A percentile compares a stretch with the other conserved stretches of the same genome.
Evolutionary conservation across 306 rosid genomes (phyloP).

Genomic region (Potentilla sterilis): DNA sequence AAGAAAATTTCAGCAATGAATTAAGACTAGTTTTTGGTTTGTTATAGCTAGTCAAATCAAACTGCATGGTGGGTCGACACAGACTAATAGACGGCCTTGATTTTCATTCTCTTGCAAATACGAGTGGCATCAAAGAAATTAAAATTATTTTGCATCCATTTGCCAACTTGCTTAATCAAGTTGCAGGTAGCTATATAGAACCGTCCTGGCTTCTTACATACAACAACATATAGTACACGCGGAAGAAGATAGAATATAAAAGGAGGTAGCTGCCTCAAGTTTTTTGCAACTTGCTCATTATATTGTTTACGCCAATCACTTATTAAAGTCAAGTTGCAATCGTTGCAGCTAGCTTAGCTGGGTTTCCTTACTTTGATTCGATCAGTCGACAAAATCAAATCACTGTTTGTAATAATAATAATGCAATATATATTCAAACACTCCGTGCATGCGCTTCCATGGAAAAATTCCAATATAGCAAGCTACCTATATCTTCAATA

Average conservation of each 20-base stretch:
- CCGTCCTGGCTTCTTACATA: neutral
- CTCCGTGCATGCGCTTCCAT: slow-evolving; percentile 12
- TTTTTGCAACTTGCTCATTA: neutral
- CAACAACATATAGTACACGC: neutral
- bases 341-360: neutral
- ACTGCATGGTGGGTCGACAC: neutral
- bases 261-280: slow-evolving; percentile 1
- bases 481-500: slow-evolving; percentile 2
- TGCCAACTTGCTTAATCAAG: slow-evolving; percentile 17
- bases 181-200: neutral
- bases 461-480: slow-evolving; percentile 14
- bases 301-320: neutral
- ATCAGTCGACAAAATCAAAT: neutral
- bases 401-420: neutral
- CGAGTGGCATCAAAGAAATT: neutral
- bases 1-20: neutral
- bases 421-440: slow-evolving; percentile 19
- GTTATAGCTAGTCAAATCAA: slow-evolving; percentile 6
- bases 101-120: neutral
- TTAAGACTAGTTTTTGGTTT: neutral
- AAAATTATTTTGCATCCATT: neutral
- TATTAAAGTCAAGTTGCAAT: slow-evolving; percentile 1
- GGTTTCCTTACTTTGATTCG: neutral
- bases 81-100: neutral
- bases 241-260: neutral